phyloP scores from a whole-genome alignment of 345 rosid species.

The Aethionema arabicum region DNA sequence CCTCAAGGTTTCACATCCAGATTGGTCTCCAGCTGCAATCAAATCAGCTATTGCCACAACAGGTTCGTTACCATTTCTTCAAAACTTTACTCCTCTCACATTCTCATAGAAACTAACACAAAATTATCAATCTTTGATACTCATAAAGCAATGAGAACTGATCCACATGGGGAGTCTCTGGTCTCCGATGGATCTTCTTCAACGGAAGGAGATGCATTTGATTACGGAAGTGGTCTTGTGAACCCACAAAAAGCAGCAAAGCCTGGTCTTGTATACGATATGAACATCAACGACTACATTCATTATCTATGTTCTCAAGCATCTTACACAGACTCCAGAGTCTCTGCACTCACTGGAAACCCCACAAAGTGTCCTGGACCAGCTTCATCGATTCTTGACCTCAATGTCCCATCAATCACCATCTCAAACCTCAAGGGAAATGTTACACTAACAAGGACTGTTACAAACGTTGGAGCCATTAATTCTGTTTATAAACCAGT shows the following conservation, averaged over 20 bases:
- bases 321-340: slow-evolving; percentile 44
- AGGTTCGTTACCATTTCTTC: slow-evolving; percentile 31
- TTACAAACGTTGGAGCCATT: slow-evolving; percentile 55
- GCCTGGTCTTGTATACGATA: slow-evolving; percentile 66
- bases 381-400: slow-evolving; percentile 44
- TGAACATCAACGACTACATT: slow-evolving; percentile 43
- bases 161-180: slow-evolving; percentile 45
- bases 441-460: slow-evolving; percentile 45
- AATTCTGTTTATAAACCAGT: slow-evolving; percentile 42
- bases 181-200: slow-evolving; percentile 43
- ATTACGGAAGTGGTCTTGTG: slow-evolving; percentile 63
- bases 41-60: slow-evolving; percentile 58
- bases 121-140: slow-evolving; percentile 2
- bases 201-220: slow-evolving; percentile 57
- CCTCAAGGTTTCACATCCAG: slow-evolving; percentile 40
- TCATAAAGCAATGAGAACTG: slow-evolving; percentile 17
- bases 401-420: slow-evolving; percentile 68
- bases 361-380: slow-evolving; percentile 33
- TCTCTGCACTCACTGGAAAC: slow-evolving; percentile 41
- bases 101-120: slow-evolving; percentile 5
- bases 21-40: slow-evolving; percentile 64
- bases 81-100: neutral
- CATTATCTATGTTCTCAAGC: slow-evolving; percentile 49
- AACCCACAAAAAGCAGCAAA: slow-evolving; percentile 49
- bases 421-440: slow-evolving; percentile 44